Evolutionary conservation across 2,329 filamentous ascomycete genomes (phyloP).

Genomic region (Apiospora aurea): DNA sequence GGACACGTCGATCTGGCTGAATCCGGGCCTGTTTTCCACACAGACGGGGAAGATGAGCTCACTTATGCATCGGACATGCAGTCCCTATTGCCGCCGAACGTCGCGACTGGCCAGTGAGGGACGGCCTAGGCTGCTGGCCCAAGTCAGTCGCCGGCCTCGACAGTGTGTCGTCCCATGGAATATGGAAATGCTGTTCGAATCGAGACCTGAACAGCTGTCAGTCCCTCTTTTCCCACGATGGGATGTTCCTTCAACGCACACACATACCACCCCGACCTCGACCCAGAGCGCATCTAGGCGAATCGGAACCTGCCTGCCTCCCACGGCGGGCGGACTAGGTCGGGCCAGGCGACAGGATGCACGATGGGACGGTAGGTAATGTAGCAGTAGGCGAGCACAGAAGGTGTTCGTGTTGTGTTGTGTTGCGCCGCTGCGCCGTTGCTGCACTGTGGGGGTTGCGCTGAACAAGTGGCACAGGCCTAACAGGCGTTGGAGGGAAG

Average conservation of each 20-base stretch:
- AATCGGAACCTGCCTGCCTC: background rate
- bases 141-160: background rate
- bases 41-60: slow-evolving; percentile 19
- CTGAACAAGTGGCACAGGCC: slow-evolving; percentile 16
- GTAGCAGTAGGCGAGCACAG: background rate
- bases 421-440: background rate
- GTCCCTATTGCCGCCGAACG: slow-evolving; percentile 18
- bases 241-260: background rate
- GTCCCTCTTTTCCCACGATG: slow-evolving; percentile 7
- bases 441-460: slow-evolving; percentile 15
- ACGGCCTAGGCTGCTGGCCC: background rate
- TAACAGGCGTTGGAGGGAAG: background rate
- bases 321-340: background rate
- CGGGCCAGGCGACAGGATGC: background rate
- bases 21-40: slow-evolving; percentile 21
- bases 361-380: background rate
- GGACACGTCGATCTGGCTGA: slow-evolving; percentile 20
- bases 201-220: slow-evolving; percentile 9
- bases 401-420: background rate
- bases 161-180: slow-evolving; percentile 7
- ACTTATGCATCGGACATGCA: slow-evolving; percentile 18
- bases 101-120: background rate
- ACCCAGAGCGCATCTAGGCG: background rate
- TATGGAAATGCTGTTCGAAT: slow-evolving; percentile 11
- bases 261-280: background rate